Percentiles rank a stretch among this genome's conserved stretches.
Conservation (phyloP, 345 rosid species). For the Streptanthus diversifolius region DNA sequence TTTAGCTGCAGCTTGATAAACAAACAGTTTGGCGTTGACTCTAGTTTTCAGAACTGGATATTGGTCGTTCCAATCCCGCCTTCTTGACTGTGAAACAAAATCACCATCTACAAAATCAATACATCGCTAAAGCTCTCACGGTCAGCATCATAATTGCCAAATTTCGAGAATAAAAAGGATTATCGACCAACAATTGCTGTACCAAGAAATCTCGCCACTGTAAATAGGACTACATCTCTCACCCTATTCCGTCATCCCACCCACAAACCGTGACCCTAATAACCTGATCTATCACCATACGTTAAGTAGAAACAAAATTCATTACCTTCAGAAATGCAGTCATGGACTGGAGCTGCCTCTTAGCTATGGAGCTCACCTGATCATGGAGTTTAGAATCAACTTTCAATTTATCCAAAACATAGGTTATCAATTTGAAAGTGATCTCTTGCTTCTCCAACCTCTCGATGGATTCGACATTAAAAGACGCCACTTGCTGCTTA, state of each 20-base stretch:
- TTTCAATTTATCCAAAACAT: slow-evolving; percentile 56
- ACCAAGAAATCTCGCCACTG: background rate
- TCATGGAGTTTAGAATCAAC: slow-evolving; percentile 66
- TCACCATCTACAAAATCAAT: background rate
- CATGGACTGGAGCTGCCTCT: slow-evolving; percentile 83
- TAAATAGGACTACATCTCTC: too few relatives aligned
- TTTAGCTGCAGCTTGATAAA: slow-evolving; percentile 67
- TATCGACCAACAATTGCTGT: background rate
- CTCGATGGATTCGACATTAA: slow-evolving; percentile 68
- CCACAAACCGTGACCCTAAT: slow-evolving; percentile 37
- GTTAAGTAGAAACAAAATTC: slow-evolving; percentile 34
- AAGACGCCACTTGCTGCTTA: slow-evolving; percentile 45
- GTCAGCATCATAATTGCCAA: background rate
- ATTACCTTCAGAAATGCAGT: slow-evolving; percentile 87
- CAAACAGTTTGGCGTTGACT: slow-evolving; percentile 60
- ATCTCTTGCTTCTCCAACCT: slow-evolving; percentile 77
- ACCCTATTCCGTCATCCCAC: too few relatives aligned
- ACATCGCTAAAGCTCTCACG: background rate
- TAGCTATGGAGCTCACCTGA: slow-evolving; percentile 62
- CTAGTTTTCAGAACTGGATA: slow-evolving; percentile 61
- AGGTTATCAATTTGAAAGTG: slow-evolving; percentile 71
- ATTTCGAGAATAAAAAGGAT: background rate
- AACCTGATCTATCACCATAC: background rate
- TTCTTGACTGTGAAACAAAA: slow-evolving; percentile 56
- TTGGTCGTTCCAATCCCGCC: slow-evolving; percentile 71